Evolutionary conservation across 2,329 filamentous ascomycete species (phyloP).

Genomic region (Pestalotiopsis sp.): DNA sequence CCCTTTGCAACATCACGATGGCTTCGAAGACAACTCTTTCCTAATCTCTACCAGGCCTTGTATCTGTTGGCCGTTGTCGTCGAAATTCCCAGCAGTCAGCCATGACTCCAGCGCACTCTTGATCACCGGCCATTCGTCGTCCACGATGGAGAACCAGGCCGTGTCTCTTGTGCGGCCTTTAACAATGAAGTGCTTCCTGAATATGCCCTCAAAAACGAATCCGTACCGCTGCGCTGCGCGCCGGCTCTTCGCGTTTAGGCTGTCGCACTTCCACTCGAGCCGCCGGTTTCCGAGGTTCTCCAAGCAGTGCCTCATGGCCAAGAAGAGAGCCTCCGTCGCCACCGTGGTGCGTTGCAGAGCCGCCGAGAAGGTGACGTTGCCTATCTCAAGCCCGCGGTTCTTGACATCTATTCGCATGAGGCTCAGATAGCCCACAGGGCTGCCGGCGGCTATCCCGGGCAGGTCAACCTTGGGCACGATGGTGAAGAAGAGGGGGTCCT

Average conservation of each 20-base stretch:
- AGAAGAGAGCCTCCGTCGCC: slow-evolving; percentile 60
- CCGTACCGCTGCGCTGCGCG: slow-evolving; percentile 59
- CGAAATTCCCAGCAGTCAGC: slow-evolving; percentile 58
- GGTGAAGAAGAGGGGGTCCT: slow-evolving; percentile 26
- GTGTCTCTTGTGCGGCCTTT: slow-evolving; percentile 61
- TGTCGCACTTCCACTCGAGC: slow-evolving; percentile 67
- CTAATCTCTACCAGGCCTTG: background rate
- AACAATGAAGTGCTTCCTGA: slow-evolving; percentile 62
- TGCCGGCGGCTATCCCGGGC: slow-evolving; percentile 12
- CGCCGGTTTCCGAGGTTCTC: slow-evolving; percentile 55
- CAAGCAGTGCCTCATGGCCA: slow-evolving; percentile 56
- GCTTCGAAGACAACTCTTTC: background rate
- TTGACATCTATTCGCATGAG: slow-evolving; percentile 46
- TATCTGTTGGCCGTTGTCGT: slow-evolving; percentile 22
- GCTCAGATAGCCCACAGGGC: slow-evolving; percentile 24
- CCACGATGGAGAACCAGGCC: slow-evolving; percentile 60
- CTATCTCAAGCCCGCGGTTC: slow-evolving; percentile 58
- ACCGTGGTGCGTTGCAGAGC: slow-evolving; percentile 53
- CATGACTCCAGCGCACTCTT: slow-evolving; percentile 53
- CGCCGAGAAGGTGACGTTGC: slow-evolving; percentile 53
- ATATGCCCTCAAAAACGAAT: slow-evolving; percentile 60
- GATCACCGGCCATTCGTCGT: slow-evolving; percentile 57
- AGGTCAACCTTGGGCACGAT: slow-evolving; percentile 21
- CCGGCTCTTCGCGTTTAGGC: slow-evolving; percentile 54
- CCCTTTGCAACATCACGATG: background rate